A percentile compares a stretch with the other conserved stretches of the same genome.
phyloP scores from a whole-genome alignment of 2,329 filamentous ascomycete genomes.

The Venturia asperata region DNA sequence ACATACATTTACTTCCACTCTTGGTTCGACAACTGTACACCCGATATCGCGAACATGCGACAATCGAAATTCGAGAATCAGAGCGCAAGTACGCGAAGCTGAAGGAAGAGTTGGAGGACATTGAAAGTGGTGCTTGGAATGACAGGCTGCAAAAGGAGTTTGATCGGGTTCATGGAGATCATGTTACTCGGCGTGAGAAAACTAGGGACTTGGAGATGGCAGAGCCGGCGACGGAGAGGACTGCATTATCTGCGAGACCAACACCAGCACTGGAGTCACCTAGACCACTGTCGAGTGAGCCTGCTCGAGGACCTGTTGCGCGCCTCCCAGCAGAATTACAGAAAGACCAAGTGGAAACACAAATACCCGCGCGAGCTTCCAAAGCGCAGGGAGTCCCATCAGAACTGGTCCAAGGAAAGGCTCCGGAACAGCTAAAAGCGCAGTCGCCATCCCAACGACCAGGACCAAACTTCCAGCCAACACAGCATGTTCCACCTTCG shows the following conservation, averaged over 20 bases:
- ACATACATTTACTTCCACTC: constrained; percentile 62
- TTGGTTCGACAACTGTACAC: constrained; percentile 69
- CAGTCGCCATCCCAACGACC: not conserved
- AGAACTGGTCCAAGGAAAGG: not conserved
- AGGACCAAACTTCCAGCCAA: not conserved
- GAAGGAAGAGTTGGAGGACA: constrained; percentile 59
- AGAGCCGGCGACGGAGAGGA: not conserved
- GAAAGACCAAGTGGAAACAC: not conserved
- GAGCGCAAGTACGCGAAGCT: constrained; percentile 60
- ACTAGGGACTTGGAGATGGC: not conserved
- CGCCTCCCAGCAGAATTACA: not conserved
- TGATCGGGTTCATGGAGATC: constrained; percentile 19
- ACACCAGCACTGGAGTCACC: not conserved
- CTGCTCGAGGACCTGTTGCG: not conserved
- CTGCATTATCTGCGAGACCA: not conserved
- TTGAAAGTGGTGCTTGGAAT: constrained; percentile 56
- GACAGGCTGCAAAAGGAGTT: constrained; percentile 30
- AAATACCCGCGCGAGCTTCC: not conserved
- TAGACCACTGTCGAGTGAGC: not conserved
- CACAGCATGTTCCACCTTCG: not conserved
- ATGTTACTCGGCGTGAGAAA: constrained; percentile 4
- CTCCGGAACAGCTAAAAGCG: not conserved
- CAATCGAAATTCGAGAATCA: constrained; percentile 65
- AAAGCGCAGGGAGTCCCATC: not conserved
- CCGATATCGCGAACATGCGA: constrained; percentile 62